phyloP scores from a whole-genome alignment of 257 asterid genomes.

The Solanum habrochaites region DNA sequence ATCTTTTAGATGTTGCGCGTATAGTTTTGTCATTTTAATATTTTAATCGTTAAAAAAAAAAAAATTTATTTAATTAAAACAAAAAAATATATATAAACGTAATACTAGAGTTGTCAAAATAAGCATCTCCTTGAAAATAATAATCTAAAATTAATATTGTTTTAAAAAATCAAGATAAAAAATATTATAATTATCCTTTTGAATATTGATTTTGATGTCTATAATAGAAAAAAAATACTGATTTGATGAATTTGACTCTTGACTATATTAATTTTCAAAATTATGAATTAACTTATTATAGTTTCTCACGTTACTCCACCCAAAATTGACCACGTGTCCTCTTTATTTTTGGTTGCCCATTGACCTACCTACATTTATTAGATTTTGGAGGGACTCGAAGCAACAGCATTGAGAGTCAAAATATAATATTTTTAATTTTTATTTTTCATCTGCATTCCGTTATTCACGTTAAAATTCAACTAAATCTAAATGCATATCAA shows the following conservation, averaged over 20 bases:
- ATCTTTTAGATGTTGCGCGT: too few relatives aligned
- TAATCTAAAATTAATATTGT: too few relatives aligned
- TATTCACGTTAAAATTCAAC: too few relatives aligned
- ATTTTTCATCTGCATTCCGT: rapidly evolving
- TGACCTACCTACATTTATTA: not conserved
- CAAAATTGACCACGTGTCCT: not conserved
- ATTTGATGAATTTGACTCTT: not conserved
- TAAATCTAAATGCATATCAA: too few relatives aligned
- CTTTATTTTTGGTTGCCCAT: not conserved
- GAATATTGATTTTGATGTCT: not conserved
- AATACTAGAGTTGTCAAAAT: not conserved
- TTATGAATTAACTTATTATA: not conserved
- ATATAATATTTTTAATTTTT: not conserved
- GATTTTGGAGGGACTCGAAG: not conserved
- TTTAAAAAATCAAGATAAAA: too few relatives aligned
- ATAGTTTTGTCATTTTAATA: too few relatives aligned
- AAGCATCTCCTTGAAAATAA: too few relatives aligned
- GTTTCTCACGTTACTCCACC: not conserved
- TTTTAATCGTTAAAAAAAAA: too few relatives aligned
- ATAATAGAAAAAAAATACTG: not conserved
- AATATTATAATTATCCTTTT: too few relatives aligned
- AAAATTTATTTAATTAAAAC: too few relatives aligned
- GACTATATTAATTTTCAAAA: not conserved
- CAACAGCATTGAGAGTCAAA: not conserved
- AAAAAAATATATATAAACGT: too few relatives aligned